Base-by-base conservation (phyloP, 2,329 filamentous ascomycete species). In the Fusarium gaditjirri region DNA sequence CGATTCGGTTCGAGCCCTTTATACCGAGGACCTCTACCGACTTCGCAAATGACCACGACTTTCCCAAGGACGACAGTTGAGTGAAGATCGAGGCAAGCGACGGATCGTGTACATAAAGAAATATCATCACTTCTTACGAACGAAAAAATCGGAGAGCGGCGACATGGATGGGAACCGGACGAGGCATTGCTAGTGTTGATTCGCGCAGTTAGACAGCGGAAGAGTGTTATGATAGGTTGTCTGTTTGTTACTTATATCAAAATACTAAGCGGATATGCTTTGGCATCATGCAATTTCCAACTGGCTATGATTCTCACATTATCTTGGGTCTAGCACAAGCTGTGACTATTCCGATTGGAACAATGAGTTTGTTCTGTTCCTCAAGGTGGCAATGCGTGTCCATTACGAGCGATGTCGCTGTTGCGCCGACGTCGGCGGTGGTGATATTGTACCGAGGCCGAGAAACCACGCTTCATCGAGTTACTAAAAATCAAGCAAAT, bases 221-320 rank as follows among this genome's bases (percentile, higher is more conserved):
- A 55, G 39, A 73, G 71, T 75, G 73, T 74, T 56, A 77, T 70
- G 71, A 77, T 77, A 76, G 68, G 61, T 68, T 70, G 67, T 49
- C 41, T 53, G 72, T 56, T 56, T 73, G 69, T 68, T 70, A 64
- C 69, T 68, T 47, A 38, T 68, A 49, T 71, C 47, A 75, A 77
- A 56, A 73, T 46, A 68, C 36, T 69, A 66, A 73, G 53, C 61
- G 69, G 44, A 35, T 50, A 61, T 56, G 61, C 58, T 60, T 38
- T 36, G 53, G 29, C 47, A 61, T 50, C 19, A 38, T 41, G 33
- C 35, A 38, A 39, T 46, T 43, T 54, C 65, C 33, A 53, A 47
- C 55, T 31, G 38, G 42, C 25, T 42, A 41, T 58, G 50, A 42
- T 54, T 73, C 50, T 55, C 23, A 36, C 13, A 38, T 31, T 16